Evolutionary conservation across 306 rosid species (phyloP).

Genomic region (Prunus fruticosa): DNA sequence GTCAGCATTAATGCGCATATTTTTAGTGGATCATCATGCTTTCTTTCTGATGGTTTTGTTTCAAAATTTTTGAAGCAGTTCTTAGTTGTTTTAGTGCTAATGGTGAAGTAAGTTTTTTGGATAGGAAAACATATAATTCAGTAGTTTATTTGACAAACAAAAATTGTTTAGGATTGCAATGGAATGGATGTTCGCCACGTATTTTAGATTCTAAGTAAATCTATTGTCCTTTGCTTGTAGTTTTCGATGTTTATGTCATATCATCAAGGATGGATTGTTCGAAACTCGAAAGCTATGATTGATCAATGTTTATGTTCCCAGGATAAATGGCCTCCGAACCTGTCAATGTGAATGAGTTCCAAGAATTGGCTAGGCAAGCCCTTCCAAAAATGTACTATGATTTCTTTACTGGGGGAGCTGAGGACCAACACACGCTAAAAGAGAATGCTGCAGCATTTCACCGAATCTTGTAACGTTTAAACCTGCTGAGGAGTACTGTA

Average conservation of each 20-base stretch:
- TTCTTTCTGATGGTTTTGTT: neutral
- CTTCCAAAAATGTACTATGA: slow-evolving; percentile 62
- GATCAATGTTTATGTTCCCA: slow-evolving; percentile 10
- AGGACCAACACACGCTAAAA: slow-evolving; percentile 45
- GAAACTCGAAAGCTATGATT: neutral
- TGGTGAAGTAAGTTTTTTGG: neutral
- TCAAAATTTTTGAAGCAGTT: neutral
- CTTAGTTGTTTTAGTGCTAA: too few species aligned
- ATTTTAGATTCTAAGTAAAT: neutral
- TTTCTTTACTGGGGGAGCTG: slow-evolving; percentile 65
- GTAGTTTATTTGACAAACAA: neutral
- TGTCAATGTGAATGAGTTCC: slow-evolving; percentile 59
- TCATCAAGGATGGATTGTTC: neutral
- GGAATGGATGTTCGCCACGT: neutral
- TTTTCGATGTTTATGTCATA: neutral
- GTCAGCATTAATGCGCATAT: neutral
- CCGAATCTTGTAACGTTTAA: slow-evolving; percentile 38
- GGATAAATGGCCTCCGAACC: slow-evolving; percentile 46
- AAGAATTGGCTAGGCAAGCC: slow-evolving; percentile 51
- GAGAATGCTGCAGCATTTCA: slow-evolving; percentile 55
- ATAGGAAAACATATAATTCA: neutral
- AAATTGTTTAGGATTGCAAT: neutral
- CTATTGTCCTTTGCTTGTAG: neutral
- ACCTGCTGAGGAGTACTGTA: neutral
- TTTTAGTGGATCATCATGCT: neutral